phyloP scores from a whole-genome alignment of 805 yeast species.

The Candida ovalis region DNA sequence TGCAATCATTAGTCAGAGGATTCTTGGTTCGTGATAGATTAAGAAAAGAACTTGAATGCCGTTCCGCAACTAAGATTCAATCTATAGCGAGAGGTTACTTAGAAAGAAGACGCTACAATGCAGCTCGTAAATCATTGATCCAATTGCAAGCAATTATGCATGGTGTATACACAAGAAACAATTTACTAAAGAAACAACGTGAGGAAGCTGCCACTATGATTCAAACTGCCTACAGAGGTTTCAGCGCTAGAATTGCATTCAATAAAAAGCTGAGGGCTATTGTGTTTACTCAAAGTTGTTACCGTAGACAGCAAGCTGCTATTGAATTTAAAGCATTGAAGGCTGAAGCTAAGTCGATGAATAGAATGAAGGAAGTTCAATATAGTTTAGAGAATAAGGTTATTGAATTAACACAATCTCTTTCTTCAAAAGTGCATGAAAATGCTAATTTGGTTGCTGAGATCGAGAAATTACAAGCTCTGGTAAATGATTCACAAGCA shows the following conservation, averaged over 20 bases:
- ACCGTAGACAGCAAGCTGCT: slow-evolving; percentile 73
- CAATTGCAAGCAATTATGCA: slow-evolving; percentile 45
- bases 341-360: slow-evolving; percentile 89
- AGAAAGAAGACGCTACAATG: slow-evolving; percentile 39
- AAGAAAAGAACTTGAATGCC: slow-evolving; percentile 49
- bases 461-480: slow-evolving; percentile 48
- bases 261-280: slow-evolving; percentile 48
- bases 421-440: slow-evolving; percentile 76
- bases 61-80: slow-evolving; percentile 71
- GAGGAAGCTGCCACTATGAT: slow-evolving; percentile 63
- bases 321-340: slow-evolving; percentile 59
- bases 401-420: slow-evolving; percentile 86
- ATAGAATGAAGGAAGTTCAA: slow-evolving; percentile 85
- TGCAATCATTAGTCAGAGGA: slow-evolving; percentile 69
- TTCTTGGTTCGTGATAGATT: slow-evolving; percentile 50
- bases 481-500: slow-evolving; percentile 50
- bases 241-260: slow-evolving; percentile 53
- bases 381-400: slow-evolving; percentile 95
- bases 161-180: slow-evolving; percentile 52
- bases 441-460: slow-evolving; percentile 68
- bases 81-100: slow-evolving; percentile 54
- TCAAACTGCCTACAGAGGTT: slow-evolving; percentile 74
- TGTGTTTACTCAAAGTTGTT: slow-evolving; percentile 68
- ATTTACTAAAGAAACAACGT: slow-evolving; percentile 45
- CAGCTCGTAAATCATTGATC: slow-evolving; percentile 36